These are phyloP conservation scores for Entonaema liquescens DNA, from an alignment of 495 filamentous ascomycete genomes.

Conservation along the genomic window DNA sequence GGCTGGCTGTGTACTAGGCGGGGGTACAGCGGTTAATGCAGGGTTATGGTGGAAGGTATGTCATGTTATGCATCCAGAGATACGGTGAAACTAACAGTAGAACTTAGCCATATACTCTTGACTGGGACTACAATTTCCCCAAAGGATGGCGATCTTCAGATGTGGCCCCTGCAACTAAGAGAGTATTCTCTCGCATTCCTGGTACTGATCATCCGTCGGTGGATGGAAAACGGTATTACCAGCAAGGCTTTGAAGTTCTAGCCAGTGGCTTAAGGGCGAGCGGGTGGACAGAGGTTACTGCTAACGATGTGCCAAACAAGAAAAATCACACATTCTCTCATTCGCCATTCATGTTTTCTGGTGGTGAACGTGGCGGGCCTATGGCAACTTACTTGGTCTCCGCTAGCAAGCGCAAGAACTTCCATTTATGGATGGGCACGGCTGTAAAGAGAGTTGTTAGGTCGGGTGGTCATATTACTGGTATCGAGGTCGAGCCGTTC, in stretches of 20 bases:
- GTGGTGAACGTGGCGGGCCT: slow-evolving; percentile 75
- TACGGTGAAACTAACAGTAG: not conserved
- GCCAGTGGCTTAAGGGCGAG: slow-evolving; percentile 60
- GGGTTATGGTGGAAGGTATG: slow-evolving; percentile 63
- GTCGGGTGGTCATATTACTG: slow-evolving; percentile 66
- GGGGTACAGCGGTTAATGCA: slow-evolving; percentile 79
- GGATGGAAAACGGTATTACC: slow-evolving; percentile 74
- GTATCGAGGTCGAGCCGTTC: slow-evolving; percentile 71
- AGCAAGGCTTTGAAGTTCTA: slow-evolving; percentile 70
- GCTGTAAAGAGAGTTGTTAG: slow-evolving; percentile 72
- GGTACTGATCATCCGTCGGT: slow-evolving; percentile 72
- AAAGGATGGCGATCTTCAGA: slow-evolving; percentile 74
- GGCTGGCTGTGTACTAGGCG: slow-evolving; percentile 81
- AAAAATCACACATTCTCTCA: slow-evolving; percentile 75
- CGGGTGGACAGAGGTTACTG: slow-evolving; percentile 70
- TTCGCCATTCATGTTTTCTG: slow-evolving; percentile 73
- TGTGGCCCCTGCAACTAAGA: slow-evolving; percentile 62
- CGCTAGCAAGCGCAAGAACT: slow-evolving; percentile 68
- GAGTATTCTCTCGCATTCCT: slow-evolving; percentile 74
- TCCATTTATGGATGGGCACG: slow-evolving; percentile 72
- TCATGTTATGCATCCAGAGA: not conserved
- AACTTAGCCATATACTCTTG: slow-evolving; percentile 54
- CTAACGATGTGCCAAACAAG: slow-evolving; percentile 65
- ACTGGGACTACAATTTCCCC: slow-evolving; percentile 81
- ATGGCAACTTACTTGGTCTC: slow-evolving; percentile 76